phyloP scores from a whole-genome alignment of 805 yeast species.

The Millerozyma miso region DNA sequence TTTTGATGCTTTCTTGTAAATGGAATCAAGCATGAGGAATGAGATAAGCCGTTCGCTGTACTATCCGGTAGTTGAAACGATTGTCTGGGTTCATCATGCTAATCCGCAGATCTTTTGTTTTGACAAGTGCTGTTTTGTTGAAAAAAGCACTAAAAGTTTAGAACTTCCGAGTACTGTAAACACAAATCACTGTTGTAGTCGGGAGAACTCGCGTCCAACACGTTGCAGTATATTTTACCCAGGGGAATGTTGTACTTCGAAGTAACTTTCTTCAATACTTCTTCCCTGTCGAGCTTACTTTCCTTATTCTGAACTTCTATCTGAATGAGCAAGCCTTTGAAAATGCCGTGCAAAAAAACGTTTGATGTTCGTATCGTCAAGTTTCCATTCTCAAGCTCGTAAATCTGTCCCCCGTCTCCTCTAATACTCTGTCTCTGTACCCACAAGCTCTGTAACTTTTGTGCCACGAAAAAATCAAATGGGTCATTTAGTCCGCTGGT shows the following conservation, averaged over 20 bases:
- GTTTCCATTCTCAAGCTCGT: slow-evolving; percentile 50
- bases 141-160: slow-evolving; percentile 38
- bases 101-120: too few relatives aligned
- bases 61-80: too few relatives aligned
- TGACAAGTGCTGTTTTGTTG: too few relatives aligned
- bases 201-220: slow-evolving; percentile 19
- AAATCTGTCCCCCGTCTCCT: slow-evolving; percentile 73
- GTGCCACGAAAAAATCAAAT: slow-evolving; percentile 50
- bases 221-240: slow-evolving; percentile 32
- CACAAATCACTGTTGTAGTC: slow-evolving; percentile 39
- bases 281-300: slow-evolving; percentile 9
- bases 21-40: too few relatives aligned
- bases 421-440: slow-evolving; percentile 59
- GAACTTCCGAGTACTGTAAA: slow-evolving; percentile 37
- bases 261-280: slow-evolving; percentile 23
- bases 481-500: slow-evolving; percentile 53
- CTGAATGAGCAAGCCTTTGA: slow-evolving; percentile 66
- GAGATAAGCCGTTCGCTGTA: too few relatives aligned
- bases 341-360: slow-evolving; percentile 68
- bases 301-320: slow-evolving; percentile 34
- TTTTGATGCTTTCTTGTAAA: too few relatives aligned
- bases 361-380: slow-evolving; percentile 62
- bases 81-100: too few relatives aligned
- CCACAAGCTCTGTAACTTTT: slow-evolving; percentile 70
- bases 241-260: slow-evolving; percentile 35